These are phyloP conservation scores for Bothriochloa decipiens DNA, from an alignment of 176 grass and related monocot species.

Conservation along the genomic window DNA sequence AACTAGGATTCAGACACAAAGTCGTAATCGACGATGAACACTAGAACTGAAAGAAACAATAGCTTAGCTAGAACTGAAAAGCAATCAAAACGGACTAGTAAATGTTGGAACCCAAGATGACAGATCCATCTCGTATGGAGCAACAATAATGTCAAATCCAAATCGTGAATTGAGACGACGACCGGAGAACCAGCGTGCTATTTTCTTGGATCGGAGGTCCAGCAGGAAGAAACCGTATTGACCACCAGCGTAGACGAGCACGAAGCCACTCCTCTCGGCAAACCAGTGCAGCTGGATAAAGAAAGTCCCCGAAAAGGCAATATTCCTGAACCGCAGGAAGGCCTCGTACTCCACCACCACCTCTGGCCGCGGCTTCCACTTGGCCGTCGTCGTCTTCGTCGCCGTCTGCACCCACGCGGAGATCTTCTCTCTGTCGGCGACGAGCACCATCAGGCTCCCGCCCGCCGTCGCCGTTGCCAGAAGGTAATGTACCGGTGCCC, in stretches of 20 bases:
- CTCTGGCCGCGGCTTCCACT: not conserved
- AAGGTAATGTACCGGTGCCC: too few relatives aligned
- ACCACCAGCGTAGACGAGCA: not conserved
- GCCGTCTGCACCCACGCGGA: not conserved
- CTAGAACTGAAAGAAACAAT: not conserved
- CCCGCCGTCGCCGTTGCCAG: not conserved
- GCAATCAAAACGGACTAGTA: not conserved
- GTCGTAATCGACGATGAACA: too few relatives aligned
- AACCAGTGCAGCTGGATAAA: not conserved
- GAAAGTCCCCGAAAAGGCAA: not conserved
- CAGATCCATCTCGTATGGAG: not conserved
- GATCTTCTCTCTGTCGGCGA: not conserved
- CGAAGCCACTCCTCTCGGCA: not conserved
- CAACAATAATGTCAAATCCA: not conserved
- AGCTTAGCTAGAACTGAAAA: not conserved
- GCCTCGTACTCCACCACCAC: not conserved
- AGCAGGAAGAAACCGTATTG: not conserved
- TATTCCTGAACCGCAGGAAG: not conserved
- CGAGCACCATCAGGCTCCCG: not conserved
- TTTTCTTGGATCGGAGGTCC: not conserved
- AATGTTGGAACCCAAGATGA: conserved; percentile 1
- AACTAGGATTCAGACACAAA: not conserved
- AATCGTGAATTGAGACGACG: accelerated
- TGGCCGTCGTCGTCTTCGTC: not conserved
- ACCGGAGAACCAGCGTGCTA: not conserved